These are phyloP conservation scores for Castanea crenata DNA, from an alignment of 306 rosid genomes.

Conservation along the genomic window DNA sequence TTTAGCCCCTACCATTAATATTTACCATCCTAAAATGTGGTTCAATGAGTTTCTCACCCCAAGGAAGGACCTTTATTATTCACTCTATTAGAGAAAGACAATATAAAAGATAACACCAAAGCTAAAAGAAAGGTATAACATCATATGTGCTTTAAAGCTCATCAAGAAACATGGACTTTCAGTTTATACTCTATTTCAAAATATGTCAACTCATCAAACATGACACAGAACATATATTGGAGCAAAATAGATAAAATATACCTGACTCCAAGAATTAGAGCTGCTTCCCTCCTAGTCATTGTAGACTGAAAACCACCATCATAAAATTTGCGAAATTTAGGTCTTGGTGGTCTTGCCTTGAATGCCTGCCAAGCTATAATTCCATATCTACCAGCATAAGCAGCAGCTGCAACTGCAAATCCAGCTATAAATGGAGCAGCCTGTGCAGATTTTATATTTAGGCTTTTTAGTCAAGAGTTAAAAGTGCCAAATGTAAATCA, in stretches of 20 bases:
- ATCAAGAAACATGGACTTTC: not conserved
- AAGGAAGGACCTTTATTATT: not conserved
- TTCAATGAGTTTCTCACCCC: not conserved
- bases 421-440: conserved; percentile 62
- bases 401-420: conserved; percentile 76
- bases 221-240: not conserved
- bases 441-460: conserved; percentile 26
- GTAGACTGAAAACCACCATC: conserved; percentile 78
- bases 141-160: not conserved
- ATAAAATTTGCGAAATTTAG: conserved; percentile 60
- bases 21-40: not conserved
- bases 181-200: not conserved
- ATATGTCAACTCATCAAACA: not conserved
- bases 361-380: conserved; percentile 81
- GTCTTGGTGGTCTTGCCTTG: conserved; percentile 54
- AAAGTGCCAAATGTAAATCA: not conserved
- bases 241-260: conserved; percentile 10
- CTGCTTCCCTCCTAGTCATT: conserved; percentile 83
- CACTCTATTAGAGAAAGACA: not conserved
- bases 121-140: not conserved
- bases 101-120: not conserved
- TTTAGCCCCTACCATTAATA: not conserved
- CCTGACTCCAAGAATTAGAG: conserved; percentile 79
- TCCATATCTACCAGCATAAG: conserved; percentile 72
- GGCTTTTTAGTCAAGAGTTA: not conserved